These are phyloP conservation scores for Mycena haematopus DNA, from an alignment of 768 basidiomycete genomes.

Conservation along the genomic window DNA sequence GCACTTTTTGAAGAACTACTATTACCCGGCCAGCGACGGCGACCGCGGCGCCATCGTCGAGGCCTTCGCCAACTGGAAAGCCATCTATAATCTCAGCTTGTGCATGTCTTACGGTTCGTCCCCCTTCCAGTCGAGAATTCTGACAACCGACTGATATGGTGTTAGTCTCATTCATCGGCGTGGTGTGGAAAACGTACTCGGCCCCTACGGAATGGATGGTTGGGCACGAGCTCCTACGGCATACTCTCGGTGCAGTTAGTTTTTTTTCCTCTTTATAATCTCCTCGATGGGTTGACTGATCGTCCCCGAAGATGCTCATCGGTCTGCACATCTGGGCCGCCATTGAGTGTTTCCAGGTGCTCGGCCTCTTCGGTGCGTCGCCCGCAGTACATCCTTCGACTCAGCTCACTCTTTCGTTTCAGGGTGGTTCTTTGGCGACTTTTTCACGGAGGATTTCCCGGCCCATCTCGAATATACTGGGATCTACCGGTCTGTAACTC, in stretches of 20 bases:
- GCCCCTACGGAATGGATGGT: slow-evolving; percentile 86
- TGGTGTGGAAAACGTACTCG: slow-evolving; percentile 91
- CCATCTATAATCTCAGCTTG: slow-evolving; percentile 88
- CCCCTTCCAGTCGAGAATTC: not conserved
- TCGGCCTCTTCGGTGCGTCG: slow-evolving; percentile 85
- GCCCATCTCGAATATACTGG: slow-evolving; percentile 92
- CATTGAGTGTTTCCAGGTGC: slow-evolving; percentile 87
- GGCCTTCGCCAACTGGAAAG: slow-evolving; percentile 96
- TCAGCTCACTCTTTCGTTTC: not conserved
- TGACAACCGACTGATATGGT: slow-evolving; percentile 6
- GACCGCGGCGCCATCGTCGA: slow-evolving; percentile 85
- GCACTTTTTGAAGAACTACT: slow-evolving; percentile 94
- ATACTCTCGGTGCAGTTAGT: slow-evolving; percentile 86
- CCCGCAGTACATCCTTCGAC: not conserved
- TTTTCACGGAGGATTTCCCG: slow-evolving; percentile 95
- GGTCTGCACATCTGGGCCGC: slow-evolving; percentile 92
- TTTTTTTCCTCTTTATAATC: slow-evolving; percentile 4
- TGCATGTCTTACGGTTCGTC: slow-evolving; percentile 89
- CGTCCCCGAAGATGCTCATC: slow-evolving; percentile 67
- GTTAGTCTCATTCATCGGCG: slow-evolving; percentile 80
- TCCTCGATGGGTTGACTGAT: slow-evolving; percentile 17
- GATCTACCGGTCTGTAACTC: slow-evolving; percentile 80
- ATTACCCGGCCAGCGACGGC: slow-evolving; percentile 76
- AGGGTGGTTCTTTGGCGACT: slow-evolving; percentile 98
- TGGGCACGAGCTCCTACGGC: slow-evolving; percentile 84